Conservation (phyloP, 345 rosid genomes). For the Clausena lansium region DNA sequence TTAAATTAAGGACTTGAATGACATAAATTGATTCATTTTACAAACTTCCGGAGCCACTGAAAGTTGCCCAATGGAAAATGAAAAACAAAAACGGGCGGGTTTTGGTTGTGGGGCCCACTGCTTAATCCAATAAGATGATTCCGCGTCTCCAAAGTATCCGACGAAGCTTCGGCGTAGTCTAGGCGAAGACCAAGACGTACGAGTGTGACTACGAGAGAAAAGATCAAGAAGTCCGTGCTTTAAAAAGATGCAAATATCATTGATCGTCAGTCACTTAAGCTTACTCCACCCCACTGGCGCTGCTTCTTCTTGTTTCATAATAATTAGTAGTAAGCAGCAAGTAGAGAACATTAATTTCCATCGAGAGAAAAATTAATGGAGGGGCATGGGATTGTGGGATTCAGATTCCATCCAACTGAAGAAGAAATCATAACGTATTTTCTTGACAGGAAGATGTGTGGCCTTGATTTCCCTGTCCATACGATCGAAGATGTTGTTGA, state of each 20-base stretch:
- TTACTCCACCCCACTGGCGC: not conserved
- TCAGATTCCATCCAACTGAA: slow-evolving; percentile 11
- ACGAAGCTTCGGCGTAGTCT: not conserved
- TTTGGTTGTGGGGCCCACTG: not conserved
- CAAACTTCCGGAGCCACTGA: too few species aligned
- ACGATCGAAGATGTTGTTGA: not conserved
- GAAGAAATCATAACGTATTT: not conserved
- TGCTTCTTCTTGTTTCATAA: not conserved
- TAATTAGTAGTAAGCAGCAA: not conserved
- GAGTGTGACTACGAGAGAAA: not conserved
- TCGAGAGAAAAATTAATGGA: not conserved
- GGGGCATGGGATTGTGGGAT: not conserved
- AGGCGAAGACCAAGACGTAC: not conserved
- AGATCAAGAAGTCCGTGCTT: not conserved
- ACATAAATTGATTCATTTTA: too few species aligned
- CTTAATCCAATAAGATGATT: not conserved
- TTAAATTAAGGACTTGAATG: too few species aligned
- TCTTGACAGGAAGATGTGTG: not conserved
- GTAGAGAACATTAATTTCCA: too few species aligned
- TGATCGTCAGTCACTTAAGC: not conserved
- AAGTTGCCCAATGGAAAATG: too few species aligned
- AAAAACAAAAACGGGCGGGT: too few species aligned
- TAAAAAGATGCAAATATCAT: not conserved
- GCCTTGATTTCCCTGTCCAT: slow-evolving; percentile 3
- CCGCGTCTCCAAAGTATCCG: not conserved